These are phyloP conservation scores for Aspergillus homomorphus DNA, from an alignment of 495 filamentous ascomycete species.

Conservation along the genomic window DNA sequence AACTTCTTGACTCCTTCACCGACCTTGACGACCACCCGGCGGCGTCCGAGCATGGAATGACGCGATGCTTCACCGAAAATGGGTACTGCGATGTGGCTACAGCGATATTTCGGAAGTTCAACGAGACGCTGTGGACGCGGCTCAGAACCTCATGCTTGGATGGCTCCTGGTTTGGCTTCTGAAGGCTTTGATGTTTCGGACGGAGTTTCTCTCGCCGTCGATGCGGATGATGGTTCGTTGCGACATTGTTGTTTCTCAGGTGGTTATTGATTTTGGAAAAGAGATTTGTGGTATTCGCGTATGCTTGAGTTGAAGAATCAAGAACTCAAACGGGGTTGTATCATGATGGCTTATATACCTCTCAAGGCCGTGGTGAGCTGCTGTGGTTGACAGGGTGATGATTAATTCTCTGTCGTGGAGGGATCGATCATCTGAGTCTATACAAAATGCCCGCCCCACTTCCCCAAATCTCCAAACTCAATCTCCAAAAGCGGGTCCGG, in stretches of 20 bases:
- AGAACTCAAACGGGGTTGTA: too few species aligned
- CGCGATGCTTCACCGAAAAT: constrained; percentile 50
- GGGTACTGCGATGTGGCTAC: constrained; percentile 63
- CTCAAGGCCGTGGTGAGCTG: too few species aligned
- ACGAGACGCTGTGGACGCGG: constrained; percentile 22
- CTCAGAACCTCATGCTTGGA: constrained; percentile 64
- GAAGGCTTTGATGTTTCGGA: constrained; percentile 11
- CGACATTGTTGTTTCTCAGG: constrained; percentile 10
- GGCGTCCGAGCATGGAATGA: constrained; percentile 67
- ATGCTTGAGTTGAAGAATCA: background rate
- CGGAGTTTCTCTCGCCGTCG: constrained; percentile 8
- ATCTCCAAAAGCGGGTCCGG: background rate
- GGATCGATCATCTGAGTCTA: too few species aligned
- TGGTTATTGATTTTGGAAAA: background rate
- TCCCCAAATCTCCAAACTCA: background rate
- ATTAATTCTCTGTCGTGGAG: background rate
- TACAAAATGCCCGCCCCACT: too few species aligned
- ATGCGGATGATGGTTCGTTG: constrained; percentile 18
- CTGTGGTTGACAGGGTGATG: background rate
- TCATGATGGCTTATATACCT: background rate
- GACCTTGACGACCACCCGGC: constrained; percentile 63
- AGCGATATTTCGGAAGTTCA: constrained; percentile 69
- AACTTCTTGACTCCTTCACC: constrained; percentile 59
- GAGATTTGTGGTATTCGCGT: background rate
- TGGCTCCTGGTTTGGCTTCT: constrained; percentile 42